Percentiles rank a stretch among this genome's conserved stretches.
Evolutionary conservation across 805 yeast species (phyloP).

Genomic region (Starmerella sp.): DNA sequence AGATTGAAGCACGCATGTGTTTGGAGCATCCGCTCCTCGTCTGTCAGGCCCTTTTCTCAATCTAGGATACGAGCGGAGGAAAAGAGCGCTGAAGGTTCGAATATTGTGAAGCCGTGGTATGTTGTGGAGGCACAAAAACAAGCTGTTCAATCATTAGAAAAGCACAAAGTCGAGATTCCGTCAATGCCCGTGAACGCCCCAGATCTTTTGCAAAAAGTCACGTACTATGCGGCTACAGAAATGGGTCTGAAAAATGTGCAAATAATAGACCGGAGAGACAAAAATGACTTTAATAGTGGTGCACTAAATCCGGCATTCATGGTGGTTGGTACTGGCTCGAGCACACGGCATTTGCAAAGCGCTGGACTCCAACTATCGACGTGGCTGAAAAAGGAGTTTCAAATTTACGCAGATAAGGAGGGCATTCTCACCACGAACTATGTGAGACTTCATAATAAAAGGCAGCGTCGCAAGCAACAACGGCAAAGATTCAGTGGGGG

Average conservation of each 20-base stretch:
- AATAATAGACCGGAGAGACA: conserved; percentile 51
- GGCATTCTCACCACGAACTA: conserved; percentile 57
- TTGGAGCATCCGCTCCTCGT: background rate
- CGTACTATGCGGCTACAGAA: conserved; percentile 41
- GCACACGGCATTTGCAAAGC: conserved; percentile 61
- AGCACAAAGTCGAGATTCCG: conserved; percentile 34
- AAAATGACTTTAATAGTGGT: conserved; percentile 21
- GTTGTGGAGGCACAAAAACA: conserved; percentile 30
- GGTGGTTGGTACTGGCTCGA: conserved; percentile 65
- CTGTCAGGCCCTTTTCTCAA: background rate
- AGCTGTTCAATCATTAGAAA: conserved; percentile 18
- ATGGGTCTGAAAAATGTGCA: conserved; percentile 55
- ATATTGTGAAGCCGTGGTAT: conserved; percentile 46
- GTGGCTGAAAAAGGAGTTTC: conserved; percentile 44
- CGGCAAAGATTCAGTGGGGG: conserved; percentile 31
- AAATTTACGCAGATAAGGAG: conserved; percentile 45
- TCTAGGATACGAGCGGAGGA: background rate
- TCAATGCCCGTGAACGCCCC: conserved; percentile 53
- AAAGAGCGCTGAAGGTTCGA: background rate
- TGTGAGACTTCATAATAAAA: conserved; percentile 39
- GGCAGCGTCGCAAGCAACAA: conserved; percentile 43
- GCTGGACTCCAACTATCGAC: conserved; percentile 52
- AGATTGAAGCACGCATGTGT: background rate
- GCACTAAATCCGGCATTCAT: conserved; percentile 37
- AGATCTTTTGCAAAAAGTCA: conserved; percentile 34